Base-by-base conservation (phyloP, 768 basidiomycete species). In the Russula sp. region DNA sequence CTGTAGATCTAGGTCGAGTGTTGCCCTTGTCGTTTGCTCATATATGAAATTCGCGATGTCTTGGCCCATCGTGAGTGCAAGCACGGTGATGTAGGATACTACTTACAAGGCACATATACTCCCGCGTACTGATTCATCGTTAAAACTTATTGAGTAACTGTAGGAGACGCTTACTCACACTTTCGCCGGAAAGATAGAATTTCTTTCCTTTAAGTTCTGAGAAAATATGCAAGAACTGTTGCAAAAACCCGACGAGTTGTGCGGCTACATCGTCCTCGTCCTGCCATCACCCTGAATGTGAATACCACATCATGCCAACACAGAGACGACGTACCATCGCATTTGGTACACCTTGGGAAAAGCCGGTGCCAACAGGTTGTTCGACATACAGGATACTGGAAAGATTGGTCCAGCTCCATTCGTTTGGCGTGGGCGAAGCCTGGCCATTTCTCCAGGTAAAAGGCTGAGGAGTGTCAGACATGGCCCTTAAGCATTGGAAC, bases 351-450 rank as follows among this genome's bases (percentile, higher is more conserved):
- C 88, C 88, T 62, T 86, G 85, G 2, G 86, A 86, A 70, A 84
- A 90, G 0, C 88, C 88, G 5, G 88, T 90, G 5, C 88, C 88
- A 35, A 90, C 83, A 3, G 88, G 88, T 65, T 90, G 89, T 65
- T 91, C 89, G 11, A 90, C 81, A 77, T 80, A 91, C 18, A 90
- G 73, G 7, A 89, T 72, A 58, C 84, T 88, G 2, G 87, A 87
- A 8, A 90, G 76, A 67, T 90, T 90, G 0, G 88, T 90, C 88
- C 88, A 90, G 70, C 86, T 87, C 66, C 78, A 79, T 65, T 85
- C 77, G 56, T 89, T 90, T 6, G 70, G 75, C 0, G 79, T 86
- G 3, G 87, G 83, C 58, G 78, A 77, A 1, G 86, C 87, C 67
- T 81, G 80, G 1, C 88, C 88, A 34, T 47, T 66, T 75, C 7